Percentiles rank a stretch among this genome's conserved stretches.
Conservation (phyloP, 306 rosid genomes). For the Prunus fruticosa region DNA sequence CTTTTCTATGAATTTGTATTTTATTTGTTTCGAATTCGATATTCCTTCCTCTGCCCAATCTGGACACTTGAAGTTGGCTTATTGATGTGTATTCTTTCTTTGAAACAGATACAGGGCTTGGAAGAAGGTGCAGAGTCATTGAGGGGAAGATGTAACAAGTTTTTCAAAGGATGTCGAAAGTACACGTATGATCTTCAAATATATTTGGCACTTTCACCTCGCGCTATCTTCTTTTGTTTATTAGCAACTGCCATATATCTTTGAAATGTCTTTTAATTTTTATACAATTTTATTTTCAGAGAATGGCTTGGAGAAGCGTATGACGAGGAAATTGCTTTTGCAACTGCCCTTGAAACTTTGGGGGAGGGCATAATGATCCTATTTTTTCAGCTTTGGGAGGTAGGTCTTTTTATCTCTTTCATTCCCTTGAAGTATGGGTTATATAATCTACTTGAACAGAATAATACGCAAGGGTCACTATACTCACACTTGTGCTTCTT, state of each 20-base stretch:
- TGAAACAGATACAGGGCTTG: conserved; percentile 82
- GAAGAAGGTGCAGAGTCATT: conserved; percentile 93
- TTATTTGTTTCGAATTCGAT: background rate
- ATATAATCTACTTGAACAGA: conserved; percentile 7
- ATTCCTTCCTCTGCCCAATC: background rate
- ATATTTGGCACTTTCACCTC: background rate
- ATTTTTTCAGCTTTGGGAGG: conserved; percentile 92
- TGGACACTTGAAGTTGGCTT: background rate
- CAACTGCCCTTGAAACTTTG: conserved; percentile 83
- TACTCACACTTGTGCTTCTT: background rate
- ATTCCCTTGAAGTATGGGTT: background rate
- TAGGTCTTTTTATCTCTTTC: conserved; percentile 19
- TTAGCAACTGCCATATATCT: background rate
- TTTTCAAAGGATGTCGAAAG: conserved; percentile 94
- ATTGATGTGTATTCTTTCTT: conserved; percentile 23
- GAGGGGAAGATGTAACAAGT: conserved; percentile 84
- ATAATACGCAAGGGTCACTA: background rate
- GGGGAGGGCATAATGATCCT: conserved; percentile 91
- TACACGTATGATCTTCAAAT: conserved; percentile 52
- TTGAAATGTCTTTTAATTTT: conserved; percentile 22
- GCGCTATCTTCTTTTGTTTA: background rate
- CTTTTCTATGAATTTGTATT: conserved; percentile 1
- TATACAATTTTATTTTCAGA: conserved; percentile 39
- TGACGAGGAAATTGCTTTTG: conserved; percentile 96
- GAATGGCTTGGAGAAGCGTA: conserved; percentile 97